Evolutionary conservation across 495 filamentous ascomycete genomes (phyloP), one percentile per base, ranked within the genome.

Genomic region (Penicillium paradoxum): DNA sequence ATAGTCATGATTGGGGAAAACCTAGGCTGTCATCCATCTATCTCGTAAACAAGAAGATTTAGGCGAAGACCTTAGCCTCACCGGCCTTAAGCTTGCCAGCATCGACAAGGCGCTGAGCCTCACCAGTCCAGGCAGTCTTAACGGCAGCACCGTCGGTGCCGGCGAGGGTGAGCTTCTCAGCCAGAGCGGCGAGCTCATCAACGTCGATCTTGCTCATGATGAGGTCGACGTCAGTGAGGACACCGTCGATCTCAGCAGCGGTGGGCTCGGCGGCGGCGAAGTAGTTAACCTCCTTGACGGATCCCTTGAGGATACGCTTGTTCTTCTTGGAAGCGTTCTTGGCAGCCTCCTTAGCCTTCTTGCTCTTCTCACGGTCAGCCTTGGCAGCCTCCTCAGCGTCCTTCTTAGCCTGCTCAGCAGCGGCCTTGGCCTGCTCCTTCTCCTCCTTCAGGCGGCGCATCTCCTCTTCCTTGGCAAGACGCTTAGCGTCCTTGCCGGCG

Each of bases 241-340:
- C 87, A 18, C 76, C 73, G 69, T 97, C 91, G 48, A 97, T 87
- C 64, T 86, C 77, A 27, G 83, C 77, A 2, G 90, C 75, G 8
- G 82, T 79, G 3, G 91, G 80, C 60, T 88, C 82, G 14, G 78
- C 75, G 9, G 76, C 77, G 22, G 69, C 75, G 50, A 80, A 84
- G 82, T 97, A 98, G 79, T 96, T 96, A 60, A 84, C 90, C 51
- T 97, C 93, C 80, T 97, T 97, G 72, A 93, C 89, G 58, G 86
- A 87, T 29, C 80, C 83, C 65, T 92, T 88, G 53, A 97, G 79
- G 30, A 97, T 89, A 76, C 93, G 86, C 77, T 96, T 95, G 78
- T 98, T 97, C 87, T 97, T 97, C 89, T 98, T 98, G 58, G 91
- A 83, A 4, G 95, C 92, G 67, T 88, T 96, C 84, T 98, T 98